Base-by-base conservation (phyloP, 192 early-diverging fungal genomes). In the Hyaloraphidium curvatum region DNA sequence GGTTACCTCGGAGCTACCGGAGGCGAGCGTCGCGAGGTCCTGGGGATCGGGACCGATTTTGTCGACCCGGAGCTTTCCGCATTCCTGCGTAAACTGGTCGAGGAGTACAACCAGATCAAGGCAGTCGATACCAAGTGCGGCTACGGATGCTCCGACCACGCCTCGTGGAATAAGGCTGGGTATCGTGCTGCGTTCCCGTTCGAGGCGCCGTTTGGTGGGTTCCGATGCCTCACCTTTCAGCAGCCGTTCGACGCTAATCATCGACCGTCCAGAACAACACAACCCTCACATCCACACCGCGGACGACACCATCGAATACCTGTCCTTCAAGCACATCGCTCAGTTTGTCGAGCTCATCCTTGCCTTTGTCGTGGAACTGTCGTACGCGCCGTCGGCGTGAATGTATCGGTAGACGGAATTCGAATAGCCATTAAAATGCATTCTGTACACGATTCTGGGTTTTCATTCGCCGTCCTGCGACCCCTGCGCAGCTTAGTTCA, bases 91-190 rank as follows among this genome's bases (percentile, higher is more conserved):
- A 11, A 7, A n/a, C 33, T 37, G 7, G 33, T 37, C 1, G 67
- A 68, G 0, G 57, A 55, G 11, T 93, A 97, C 60, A 76, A 74
- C 35, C 54, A 56, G n/a, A 72, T 90, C 28, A 64, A 75, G 43
- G 79, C 75, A 16, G 62, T 55, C 2, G 68, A 82, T 58, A 86
- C 85, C 28, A 69, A 77, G 52, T 97, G 93, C 65, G 90, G 93
- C 17, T 97, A 86, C 65, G 82, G 67, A 40, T 83, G 78, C 66
- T 81, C 81, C 48, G 92, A 97, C 67, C 89, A 97, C 62, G 87
- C 88, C 2, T 82, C 82, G 26, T 97, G 90, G 90, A 74, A 72
- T 54, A 77, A 82, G 57, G 76, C 77, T n/a, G 91, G 90, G 0
- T 89, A 74, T 69, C 81, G 81, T 21, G 81, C 89, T 26, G 79